Evolutionary conservation across 2,329 filamentous ascomycete genomes (phyloP).

Genomic region (Tolypocladium paradoxum): DNA sequence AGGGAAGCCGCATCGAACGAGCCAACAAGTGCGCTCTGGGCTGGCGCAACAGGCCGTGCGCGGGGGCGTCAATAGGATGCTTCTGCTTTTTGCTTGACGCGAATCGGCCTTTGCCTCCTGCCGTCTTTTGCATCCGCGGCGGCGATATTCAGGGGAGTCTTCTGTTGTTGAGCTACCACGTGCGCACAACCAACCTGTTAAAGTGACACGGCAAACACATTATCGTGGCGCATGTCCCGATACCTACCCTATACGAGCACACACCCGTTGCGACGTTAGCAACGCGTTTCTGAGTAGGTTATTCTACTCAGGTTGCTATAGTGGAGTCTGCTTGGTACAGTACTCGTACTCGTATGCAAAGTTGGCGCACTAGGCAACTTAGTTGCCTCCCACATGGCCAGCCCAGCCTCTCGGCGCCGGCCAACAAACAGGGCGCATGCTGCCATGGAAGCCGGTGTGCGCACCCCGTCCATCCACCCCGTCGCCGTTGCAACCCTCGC

Average conservation of each 20-base stretch:
- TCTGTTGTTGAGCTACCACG: not conserved
- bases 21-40: not conserved
- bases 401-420: not conserved
- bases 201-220: not conserved
- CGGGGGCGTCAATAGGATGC: not conserved
- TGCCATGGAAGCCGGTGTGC: not conserved
- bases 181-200: not conserved
- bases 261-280: too few relatives aligned
- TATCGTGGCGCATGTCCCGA: too few relatives aligned
- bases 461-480: not conserved
- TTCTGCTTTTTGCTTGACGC: not conserved
- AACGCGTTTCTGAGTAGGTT: too few relatives aligned
- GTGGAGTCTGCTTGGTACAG: too few relatives aligned
- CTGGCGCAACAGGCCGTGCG: not conserved
- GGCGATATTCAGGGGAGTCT: not conserved
- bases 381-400: not conserved
- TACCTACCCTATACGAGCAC: not conserved
- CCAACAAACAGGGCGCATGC: not conserved
- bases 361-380: too few relatives aligned
- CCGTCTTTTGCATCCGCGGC: not conserved
- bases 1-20: not conserved
- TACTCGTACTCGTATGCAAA: too few relatives aligned
- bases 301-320: too few relatives aligned
- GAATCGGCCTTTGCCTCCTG: not conserved
- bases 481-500: not conserved